Evolutionary conservation across 1,139 yeast species (phyloP), one percentile per base, ranked within the genome.

Genomic region (Sugiyamaella xylanicola): DNA sequence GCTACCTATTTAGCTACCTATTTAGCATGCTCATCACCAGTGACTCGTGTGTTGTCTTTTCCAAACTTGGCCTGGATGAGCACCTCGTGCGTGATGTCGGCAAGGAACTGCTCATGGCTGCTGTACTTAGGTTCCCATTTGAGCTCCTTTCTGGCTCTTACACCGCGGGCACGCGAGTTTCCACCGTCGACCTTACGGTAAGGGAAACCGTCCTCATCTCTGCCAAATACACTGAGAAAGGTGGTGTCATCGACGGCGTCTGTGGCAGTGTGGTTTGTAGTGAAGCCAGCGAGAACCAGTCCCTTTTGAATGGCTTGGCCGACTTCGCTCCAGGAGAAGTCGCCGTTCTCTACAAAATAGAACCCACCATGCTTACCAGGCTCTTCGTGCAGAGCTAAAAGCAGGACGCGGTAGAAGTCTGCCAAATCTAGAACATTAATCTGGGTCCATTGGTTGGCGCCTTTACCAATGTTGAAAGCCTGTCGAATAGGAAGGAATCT

Each of bases 351-450:
- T 8, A 72, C 74, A 61, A 76, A 75, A 58, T 73, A 76, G 59
- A 74, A 74, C 9, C 79, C 79, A 13, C 67, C 50, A 45, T 61
- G 59, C 55, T 60, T 63, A 13, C 76, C 75, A 13, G 70, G 69
- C n/a, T 68, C 68, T 9, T 64, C 50, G 1, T 72, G 46, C 15
- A 72, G 57, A 51, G 67, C 67, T n/a, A 59, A 45, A 40, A 73
- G 56, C 8, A 72, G 48, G 25, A 73, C 57, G 8, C 58, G 51
- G 61, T 74, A 76, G 48, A 75, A 64, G 2, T 64, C 65, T 5
- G 77, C 78, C 55, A 76, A 63, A 58, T 76, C 78, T 20, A 67
- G 60, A 47, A 76, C 70, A 59, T 76, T 74, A 39, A 76, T 64
- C 51, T 73, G 76, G 51, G 68, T 68, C 79, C 79, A 76, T 44